These are phyloP conservation scores for Lentithecium fluviatile DNA, from an alignment of 495 filamentous ascomycete species.

Conservation along the genomic window DNA sequence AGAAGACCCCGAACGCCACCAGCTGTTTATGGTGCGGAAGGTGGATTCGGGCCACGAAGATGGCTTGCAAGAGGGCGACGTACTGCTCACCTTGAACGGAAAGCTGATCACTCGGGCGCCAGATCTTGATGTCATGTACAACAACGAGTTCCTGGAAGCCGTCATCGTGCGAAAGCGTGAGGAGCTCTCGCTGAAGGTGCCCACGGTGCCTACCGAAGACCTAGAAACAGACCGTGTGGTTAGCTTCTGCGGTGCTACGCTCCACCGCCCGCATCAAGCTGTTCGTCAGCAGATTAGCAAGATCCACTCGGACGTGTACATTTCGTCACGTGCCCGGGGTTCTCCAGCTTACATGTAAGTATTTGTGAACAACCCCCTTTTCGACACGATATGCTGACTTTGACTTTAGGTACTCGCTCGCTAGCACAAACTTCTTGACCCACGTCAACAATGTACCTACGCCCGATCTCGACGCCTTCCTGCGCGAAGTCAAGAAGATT, in stretches of 20 bases:
- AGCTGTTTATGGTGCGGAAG: conserved; percentile 98
- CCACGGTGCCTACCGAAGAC: conserved; percentile 84
- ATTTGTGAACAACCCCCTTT: neutral
- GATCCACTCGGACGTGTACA: conserved; percentile 96
- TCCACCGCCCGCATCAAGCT: conserved; percentile 93
- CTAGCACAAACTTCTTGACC: conserved; percentile 95
- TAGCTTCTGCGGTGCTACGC: conserved; percentile 89
- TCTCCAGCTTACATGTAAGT: conserved; percentile 59
- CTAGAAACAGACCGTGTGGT: conserved; percentile 89
- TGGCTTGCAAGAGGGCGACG: conserved; percentile 81
- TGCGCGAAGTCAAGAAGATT: conserved; percentile 77
- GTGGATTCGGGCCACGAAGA: conserved; percentile 67
- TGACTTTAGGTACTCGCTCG: conserved; percentile 83
- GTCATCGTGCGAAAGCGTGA: conserved; percentile 81
- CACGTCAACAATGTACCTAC: conserved; percentile 88
- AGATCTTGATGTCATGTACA: conserved; percentile 95
- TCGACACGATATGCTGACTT: neutral
- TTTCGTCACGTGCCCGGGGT: conserved; percentile 67
- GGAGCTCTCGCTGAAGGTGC: conserved; percentile 74
- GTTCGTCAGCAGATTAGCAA: conserved; percentile 96
- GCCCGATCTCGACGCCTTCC: conserved; percentile 73
- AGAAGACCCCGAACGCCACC: conserved; percentile 86
- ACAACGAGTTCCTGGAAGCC: conserved; percentile 77
- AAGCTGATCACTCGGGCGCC: conserved; percentile 90
- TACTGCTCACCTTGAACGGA: conserved; percentile 86